Base-by-base conservation (phyloP, 2,329 filamentous ascomycete genomes). In the Penicillium sp. region DNA sequence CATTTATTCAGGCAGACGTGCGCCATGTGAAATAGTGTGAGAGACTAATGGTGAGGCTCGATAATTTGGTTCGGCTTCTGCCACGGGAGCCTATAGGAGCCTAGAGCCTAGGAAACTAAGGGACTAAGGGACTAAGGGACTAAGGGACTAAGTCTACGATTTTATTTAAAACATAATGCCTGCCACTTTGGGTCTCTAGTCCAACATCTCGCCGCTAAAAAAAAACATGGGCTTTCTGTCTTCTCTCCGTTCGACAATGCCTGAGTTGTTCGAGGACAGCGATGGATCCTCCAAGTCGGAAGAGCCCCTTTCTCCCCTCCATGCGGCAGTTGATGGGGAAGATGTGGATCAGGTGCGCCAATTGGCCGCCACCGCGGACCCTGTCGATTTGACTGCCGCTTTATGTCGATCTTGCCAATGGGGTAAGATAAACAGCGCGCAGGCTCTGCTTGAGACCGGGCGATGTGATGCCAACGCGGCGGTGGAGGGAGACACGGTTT, bases 381-480 rank as follows among this genome's bases (percentile, higher is more conserved):
- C 55, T 21, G 35, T 33, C 8, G 54, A 60, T 43, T 35, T 62
- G 12, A 41, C 40, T 43, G 31, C 49, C 7, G 60, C 57, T 38
- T 42, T 63, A 17, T 54, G 47, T 46, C 52, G 47, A 40, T 50
- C 55, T 15, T 60, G 60, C 48, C 40, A 50, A 25, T 23, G 27
- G 4, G 49, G 50, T 2, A 56, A 58, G n/a, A 50, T 31, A 6
- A 23, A 21, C 6, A 27, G 52, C 21, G 40, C 53, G 13, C 37
- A 48, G 17, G 31, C 41, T 29, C 35, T 57, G 8, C n/a, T 59
- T 15, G 59, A 54, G 23, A 50, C 33, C 9, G 49, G 47, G 17
- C 23, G 33, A 23, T 47, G 55, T 49, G 54, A 63, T 50, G 43
- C 58, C 13, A 58, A 63, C 35, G 35, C 54, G 12, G 13, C 45